Conservation (phyloP, 2,329 filamentous ascomycete species). For the Fusarium aywerte region DNA sequence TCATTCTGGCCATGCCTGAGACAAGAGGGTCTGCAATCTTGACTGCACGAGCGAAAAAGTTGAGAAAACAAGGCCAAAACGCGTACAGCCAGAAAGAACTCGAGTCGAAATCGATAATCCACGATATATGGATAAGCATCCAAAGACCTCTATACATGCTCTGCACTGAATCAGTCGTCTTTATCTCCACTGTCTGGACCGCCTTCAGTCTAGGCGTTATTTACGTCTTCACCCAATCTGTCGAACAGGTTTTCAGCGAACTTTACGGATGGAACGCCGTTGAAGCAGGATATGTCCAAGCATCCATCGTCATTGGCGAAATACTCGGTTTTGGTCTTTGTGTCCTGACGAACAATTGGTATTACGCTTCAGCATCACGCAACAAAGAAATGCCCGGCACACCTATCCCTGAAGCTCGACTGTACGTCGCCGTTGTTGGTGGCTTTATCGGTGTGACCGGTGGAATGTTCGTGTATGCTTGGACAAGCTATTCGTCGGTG, state of each 20-base stretch:
- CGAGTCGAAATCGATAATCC: slow-evolving; percentile 15
- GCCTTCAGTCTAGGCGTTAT: slow-evolving; percentile 20
- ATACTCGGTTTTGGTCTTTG: slow-evolving; percentile 22
- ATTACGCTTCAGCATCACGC: slow-evolving; percentile 28
- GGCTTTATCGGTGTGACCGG: slow-evolving; percentile 24
- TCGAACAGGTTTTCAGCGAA: slow-evolving; percentile 17
- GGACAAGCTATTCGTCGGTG: slow-evolving; percentile 22
- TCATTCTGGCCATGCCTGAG: slow-evolving; percentile 29
- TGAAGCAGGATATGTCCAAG: slow-evolving; percentile 22
- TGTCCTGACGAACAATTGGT: slow-evolving; percentile 22
- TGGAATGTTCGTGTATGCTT: slow-evolving; percentile 32
- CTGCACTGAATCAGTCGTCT: slow-evolving; percentile 17
- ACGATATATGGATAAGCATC: slow-evolving; percentile 2
- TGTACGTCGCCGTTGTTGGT: slow-evolving; percentile 24
- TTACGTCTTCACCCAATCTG: slow-evolving; percentile 26
- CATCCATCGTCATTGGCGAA: slow-evolving; percentile 25
- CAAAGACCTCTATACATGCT: slow-evolving; percentile 30
- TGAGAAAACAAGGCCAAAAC: slow-evolving; percentile 8
- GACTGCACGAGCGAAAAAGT: background rate
- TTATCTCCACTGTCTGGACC: slow-evolving; percentile 21
- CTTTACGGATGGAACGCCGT: slow-evolving; percentile 27
- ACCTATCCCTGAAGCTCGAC: slow-evolving; percentile 30
- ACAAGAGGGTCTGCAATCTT: slow-evolving; percentile 15
- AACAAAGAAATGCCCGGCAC: slow-evolving; percentile 23
- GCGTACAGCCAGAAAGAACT: slow-evolving; percentile 20